Base-by-base conservation (phyloP, 192 early-diverging fungal species). In the Chytriomyces hyalinus region DNA sequence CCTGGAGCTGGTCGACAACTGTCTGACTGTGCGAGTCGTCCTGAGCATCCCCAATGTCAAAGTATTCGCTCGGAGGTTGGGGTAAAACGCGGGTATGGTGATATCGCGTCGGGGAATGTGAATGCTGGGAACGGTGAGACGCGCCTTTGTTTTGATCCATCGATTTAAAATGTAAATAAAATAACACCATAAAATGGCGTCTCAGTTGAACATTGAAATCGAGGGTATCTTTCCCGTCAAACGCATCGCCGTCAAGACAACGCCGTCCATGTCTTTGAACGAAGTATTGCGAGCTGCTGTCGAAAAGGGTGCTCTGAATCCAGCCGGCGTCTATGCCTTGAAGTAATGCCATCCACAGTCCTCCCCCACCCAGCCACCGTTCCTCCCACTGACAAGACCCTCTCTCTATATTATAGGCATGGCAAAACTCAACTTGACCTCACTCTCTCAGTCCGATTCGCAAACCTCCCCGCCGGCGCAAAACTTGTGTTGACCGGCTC, bases 381-480 rank as follows among this genome's bases (percentile, higher is more conserved):
- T 24, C 17, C 15, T 20, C 36, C 36, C 36, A 36, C 36, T 36
- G 36, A 36, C 36, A 36, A 36, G 36, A 36, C 36, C 36, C 26
- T 26, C 8, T 24, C 57, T 15, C 57, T 65, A 2, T 28, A 63
- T 45, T 46, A 50, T 49, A 83, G 80, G 44, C 66, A 80, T 49
- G 89, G 91, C 50, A 87, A 87, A 73, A 90, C 86, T 53, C 74
- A 79, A 17, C 84, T 96, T 44, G 91, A 94, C 81, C 85, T 92
- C 22, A 88, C 93, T 6, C 83, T 93, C 9, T 85, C 91, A 1
- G 84, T 95, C 17, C 90, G 94, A 47, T 92, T 94, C 82, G 92
- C 93, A 45, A 94, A 94, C 77, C 81, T 96, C 46, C 91, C 93
- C 4, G 82, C 91, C 3, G 92, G 92, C 13, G 94, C 93, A 61